Conservation (phyloP, 2,329 filamentous ascomycete species). For the Fusarium protoensiforme region DNA sequence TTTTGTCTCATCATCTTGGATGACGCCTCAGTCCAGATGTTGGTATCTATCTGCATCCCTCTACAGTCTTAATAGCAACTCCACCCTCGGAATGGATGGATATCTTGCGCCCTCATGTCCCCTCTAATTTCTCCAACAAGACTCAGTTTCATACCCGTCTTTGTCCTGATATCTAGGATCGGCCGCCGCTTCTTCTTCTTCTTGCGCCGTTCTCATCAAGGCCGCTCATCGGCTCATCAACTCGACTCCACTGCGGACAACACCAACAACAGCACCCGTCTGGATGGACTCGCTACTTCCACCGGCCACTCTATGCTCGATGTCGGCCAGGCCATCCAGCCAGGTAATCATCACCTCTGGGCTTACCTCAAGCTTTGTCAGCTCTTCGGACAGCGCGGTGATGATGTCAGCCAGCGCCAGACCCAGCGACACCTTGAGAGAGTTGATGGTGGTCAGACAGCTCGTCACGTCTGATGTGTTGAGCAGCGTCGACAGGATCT, state of each 20-base stretch:
- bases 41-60: background rate
- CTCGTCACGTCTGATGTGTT: conserved; percentile 88
- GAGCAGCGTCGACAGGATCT: conserved; percentile 86
- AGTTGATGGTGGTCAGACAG: conserved; percentile 88
- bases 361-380: conserved; percentile 84
- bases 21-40: background rate
- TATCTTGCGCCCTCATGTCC: background rate
- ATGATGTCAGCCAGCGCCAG: conserved; percentile 94
- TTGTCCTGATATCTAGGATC: background rate
- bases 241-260: conserved; percentile 87
- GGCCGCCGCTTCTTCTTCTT: background rate
- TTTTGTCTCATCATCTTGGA: conserved; percentile 10
- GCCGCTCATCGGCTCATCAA: conserved; percentile 58
- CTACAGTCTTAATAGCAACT: background rate
- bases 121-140: background rate
- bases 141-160: background rate
- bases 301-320: conserved; percentile 90
- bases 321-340: conserved; percentile 90
- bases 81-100: background rate
- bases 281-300: conserved; percentile 90
- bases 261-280: conserved; percentile 91
- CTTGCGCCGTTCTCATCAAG: background rate
- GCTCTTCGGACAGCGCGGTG: conserved; percentile 84
- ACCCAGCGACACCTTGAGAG: conserved; percentile 85
- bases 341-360: conserved; percentile 89